Conservation (phyloP, 805 yeast species). For the Schwanniomyces sp. region DNA sequence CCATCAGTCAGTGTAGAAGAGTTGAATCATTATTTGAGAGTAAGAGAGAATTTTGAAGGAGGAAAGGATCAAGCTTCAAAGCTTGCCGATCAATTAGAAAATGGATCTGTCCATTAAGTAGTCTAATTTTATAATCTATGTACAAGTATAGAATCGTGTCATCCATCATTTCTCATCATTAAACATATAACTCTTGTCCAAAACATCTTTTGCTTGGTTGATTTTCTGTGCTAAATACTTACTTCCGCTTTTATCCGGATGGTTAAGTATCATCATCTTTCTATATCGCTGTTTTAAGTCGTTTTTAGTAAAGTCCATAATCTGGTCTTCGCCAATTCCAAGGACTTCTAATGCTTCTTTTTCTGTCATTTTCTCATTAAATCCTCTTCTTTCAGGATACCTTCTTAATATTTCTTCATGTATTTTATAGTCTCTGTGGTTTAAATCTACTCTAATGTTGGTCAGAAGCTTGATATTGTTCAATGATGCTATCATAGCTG, state of each 20-base stretch:
- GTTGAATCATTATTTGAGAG: conserved; percentile 72
- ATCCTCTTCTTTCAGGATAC: conserved; percentile 34
- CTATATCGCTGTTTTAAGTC: conserved; percentile 36
- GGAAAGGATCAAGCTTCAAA: conserved; percentile 40
- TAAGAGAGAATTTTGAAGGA: conserved; percentile 84
- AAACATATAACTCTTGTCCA: conserved; percentile 39
- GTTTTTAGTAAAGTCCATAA: conserved; percentile 34
- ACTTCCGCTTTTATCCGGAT: conserved; percentile 44
- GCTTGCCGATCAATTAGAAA: conserved; percentile 1
- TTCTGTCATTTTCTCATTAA: conserved; percentile 40
- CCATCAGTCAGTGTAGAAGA: conserved; percentile 92
- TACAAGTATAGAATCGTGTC: not conserved
- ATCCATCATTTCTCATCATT: conserved; percentile 12
- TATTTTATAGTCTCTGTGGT: conserved; percentile 12
- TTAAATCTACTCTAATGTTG: conserved; percentile 9
- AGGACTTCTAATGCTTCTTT: conserved; percentile 40
- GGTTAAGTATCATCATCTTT: conserved; percentile 39
- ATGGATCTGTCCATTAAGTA: not conserved
- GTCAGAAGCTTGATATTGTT: conserved; percentile 25
- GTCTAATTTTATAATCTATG: not conserved
- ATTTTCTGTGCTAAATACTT: conserved; percentile 40
- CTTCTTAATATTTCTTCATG: conserved; percentile 13
- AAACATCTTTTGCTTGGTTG: conserved; percentile 42
- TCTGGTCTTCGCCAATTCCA: conserved; percentile 43
- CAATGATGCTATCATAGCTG: conserved; percentile 35